Conservation (phyloP, 2,329 filamentous ascomycete genomes). For the Raffaelea arxii region DNA sequence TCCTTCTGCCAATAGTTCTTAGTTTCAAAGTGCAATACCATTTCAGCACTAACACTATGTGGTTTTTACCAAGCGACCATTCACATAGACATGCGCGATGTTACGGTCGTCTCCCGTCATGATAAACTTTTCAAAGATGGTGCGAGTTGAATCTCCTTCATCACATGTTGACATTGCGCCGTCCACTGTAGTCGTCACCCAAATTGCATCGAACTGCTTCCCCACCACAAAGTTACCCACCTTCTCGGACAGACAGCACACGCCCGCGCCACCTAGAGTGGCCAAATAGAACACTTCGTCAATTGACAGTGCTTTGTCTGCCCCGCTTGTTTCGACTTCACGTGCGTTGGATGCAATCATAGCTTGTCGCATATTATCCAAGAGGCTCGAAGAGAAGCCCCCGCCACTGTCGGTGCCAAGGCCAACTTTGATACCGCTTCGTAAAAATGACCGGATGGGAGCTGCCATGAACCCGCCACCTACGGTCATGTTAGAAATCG, state of each 20-base stretch:
- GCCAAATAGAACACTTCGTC: conserved; percentile 49
- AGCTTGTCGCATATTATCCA: conserved; percentile 48
- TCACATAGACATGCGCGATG: background rate
- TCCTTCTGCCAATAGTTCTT: too few relatives aligned
- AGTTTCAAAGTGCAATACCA: too few relatives aligned
- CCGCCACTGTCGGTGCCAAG: conserved; percentile 29
- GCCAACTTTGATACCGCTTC: conserved; percentile 52
- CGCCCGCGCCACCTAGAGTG: conserved; percentile 50
- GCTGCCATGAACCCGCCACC: conserved; percentile 54
- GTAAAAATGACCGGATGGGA: conserved; percentile 47
- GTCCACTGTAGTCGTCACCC: background rate
- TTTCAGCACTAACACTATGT: too few relatives aligned
- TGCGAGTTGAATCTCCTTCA: conserved; percentile 20
- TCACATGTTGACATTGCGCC: background rate
- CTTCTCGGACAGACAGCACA: conserved; percentile 41
- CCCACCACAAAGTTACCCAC: conserved; percentile 48
- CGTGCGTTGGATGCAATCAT: conserved; percentile 43
- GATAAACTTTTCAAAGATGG: conserved; percentile 52
- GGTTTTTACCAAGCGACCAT: background rate
- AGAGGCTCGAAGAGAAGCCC: conserved; percentile 54
- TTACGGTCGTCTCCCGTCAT: conserved; percentile 26
- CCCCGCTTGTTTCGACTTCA: conserved; percentile 28
- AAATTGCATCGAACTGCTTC: conserved; percentile 26
- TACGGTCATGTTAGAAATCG: conserved; percentile 53
- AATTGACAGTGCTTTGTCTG: conserved; percentile 35